Base-by-base conservation (phyloP, 75 land plant genomes). In the Ceratopteris richardii region DNA sequence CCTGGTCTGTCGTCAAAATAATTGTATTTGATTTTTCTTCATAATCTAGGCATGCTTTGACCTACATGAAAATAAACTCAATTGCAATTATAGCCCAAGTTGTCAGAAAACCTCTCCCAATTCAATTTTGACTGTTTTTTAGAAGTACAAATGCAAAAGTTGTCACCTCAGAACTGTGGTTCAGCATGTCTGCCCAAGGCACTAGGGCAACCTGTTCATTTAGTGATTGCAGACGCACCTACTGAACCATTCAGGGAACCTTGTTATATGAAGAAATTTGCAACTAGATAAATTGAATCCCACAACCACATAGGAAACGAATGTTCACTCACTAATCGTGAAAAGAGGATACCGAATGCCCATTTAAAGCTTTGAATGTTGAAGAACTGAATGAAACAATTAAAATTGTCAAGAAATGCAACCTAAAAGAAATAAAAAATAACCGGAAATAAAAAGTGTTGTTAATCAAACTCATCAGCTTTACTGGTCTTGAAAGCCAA, bases 271-370 rank as follows among this genome's bases (percentile, higher is more conserved):
- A 16, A 57, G 21, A 18, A 46, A 29, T 52, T 29, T 28, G 21
- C 7, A 7, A 17, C 23, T 19, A 51, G 18, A 51, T 7, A 51
- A 19, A n/a, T n/a, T n/a, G n/a, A n/a, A n/a, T n/a, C n/a, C n/a
- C n/a, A n/a, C n/a, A n/a, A n/a, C n/a, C n/a, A n/a, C n/a, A n/a
- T n/a, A n/a, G n/a, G n/a, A n/a, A n/a, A 20, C 2, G 10, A n/a
- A 9, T 33, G 5, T 16, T 11, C 1, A 67, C 90, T 81, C 67
- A 90, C 96, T 66, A 90, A 75, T 14, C 91, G 96, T 31, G 96
- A 90, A 74, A 90, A 90, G 29, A 90, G 90, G 64, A 90, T 90
- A 39, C 96, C 96, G 78, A 90, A 90, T 40, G 96, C 85, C 91
- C 96, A 90, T 60, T 57, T 83, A 61, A 90, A 90, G 23, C 87